phyloP scores from a whole-genome alignment of 1,139 yeast species.

The Suhomyces terraborum region DNA sequence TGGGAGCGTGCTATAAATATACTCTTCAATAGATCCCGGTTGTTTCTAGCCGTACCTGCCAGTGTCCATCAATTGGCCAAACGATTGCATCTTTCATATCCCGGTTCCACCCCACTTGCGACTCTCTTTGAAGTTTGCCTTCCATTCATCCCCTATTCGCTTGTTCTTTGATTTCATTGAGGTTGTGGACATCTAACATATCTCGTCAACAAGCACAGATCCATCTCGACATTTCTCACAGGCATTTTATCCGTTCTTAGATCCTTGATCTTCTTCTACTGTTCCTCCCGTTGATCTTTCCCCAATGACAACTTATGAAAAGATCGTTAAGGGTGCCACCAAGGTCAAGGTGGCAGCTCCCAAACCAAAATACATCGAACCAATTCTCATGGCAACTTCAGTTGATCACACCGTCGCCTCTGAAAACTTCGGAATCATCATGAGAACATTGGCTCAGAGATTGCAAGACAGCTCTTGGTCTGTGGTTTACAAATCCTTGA shows the following conservation, averaged over 20 bases:
- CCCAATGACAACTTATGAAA: conserved; percentile 48
- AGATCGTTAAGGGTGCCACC: conserved; percentile 52
- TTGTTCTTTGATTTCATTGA: background rate
- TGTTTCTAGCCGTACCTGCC: conserved; percentile 1
- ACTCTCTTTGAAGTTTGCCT: background rate
- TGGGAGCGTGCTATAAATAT: background rate
- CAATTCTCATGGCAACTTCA: conserved; percentile 78
- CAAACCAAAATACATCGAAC: conserved; percentile 91
- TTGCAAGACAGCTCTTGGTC: conserved; percentile 87
- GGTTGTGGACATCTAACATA: background rate
- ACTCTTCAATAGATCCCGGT: background rate
- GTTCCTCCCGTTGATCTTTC: background rate
- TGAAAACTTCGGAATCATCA: conserved; percentile 67
- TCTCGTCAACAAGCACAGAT: background rate
- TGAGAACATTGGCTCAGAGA: conserved; percentile 61
- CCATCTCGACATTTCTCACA: background rate
- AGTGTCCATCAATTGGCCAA: conserved; percentile 4
- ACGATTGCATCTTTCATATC: background rate
- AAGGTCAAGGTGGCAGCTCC: conserved; percentile 89
- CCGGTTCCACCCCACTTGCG: background rate
- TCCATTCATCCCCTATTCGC: background rate
- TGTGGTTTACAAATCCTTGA: conserved; percentile 78
- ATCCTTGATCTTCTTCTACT: background rate
- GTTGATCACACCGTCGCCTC: conserved; percentile 41
- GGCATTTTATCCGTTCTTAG: background rate